These are phyloP conservation scores for Quercus cerris DNA, from an alignment of 306 rosid species.

Conservation along the genomic window DNA sequence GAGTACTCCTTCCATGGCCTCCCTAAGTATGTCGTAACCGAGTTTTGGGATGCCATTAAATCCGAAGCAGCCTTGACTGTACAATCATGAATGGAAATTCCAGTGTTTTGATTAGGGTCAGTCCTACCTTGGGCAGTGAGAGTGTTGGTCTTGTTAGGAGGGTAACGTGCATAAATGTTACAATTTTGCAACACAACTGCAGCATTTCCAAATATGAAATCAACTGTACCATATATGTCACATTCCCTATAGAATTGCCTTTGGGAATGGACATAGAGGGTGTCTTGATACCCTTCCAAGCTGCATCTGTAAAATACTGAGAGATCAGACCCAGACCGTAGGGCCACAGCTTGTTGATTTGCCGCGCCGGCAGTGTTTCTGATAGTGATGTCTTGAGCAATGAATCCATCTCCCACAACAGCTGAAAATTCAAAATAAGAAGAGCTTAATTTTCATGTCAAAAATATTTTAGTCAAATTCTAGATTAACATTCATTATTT, in stretches of 20 bases:
- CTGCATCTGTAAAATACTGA: constrained; percentile 69
- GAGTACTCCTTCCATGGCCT: constrained; percentile 74
- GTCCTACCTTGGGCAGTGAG: constrained; percentile 69
- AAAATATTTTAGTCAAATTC: no score
- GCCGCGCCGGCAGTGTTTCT: constrained; percentile 77
- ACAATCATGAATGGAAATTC: constrained; percentile 59
- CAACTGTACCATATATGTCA: constrained; percentile 78
- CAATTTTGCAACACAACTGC: constrained; percentile 71
- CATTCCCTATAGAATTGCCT: constrained; percentile 77
- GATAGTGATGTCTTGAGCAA: constrained; percentile 71
- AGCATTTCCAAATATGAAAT: constrained; percentile 78
- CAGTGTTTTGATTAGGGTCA: constrained; percentile 74
- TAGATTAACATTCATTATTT: no score
- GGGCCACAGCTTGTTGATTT: constrained; percentile 80
- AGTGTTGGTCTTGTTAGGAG: constrained; percentile 58
- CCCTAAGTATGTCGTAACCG: constrained; percentile 47
- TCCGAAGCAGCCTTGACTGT: constrained; percentile 44
- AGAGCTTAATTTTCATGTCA: no score
- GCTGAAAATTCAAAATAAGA: constrained; percentile 32
- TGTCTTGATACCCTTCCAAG: constrained; percentile 82
- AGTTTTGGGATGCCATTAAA: constrained; percentile 16
- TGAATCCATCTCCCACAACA: constrained; percentile 64
- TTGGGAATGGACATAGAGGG: constrained; percentile 62
- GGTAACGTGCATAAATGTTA: constrained; percentile 56
- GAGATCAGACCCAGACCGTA: constrained; percentile 76